A percentile compares a stretch with the other conserved stretches of the same genome.
Evolutionary conservation across 2,329 filamentous ascomycete species (phyloP).

Genomic region (Sporothrix pallida): DNA sequence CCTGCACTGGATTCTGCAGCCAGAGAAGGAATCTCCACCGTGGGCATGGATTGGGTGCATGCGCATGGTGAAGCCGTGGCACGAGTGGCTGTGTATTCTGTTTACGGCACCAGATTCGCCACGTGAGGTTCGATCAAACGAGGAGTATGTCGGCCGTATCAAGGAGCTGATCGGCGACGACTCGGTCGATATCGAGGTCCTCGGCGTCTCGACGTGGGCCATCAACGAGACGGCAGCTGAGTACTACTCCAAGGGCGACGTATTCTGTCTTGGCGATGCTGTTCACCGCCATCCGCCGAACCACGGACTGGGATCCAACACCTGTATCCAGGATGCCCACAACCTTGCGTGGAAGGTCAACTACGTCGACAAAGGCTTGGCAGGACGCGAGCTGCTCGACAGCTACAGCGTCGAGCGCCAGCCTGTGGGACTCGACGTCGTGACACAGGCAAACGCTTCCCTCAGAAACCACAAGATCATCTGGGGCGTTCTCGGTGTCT

Average conservation of each 20-base stretch:
- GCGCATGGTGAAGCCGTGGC: slow-evolving; percentile 6
- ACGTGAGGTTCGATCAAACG: background rate
- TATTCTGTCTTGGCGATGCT: background rate
- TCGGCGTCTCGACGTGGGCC: background rate
- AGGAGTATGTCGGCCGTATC: background rate
- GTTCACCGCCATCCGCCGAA: slow-evolving; percentile 9
- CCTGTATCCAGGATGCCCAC: background rate
- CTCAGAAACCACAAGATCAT: background rate
- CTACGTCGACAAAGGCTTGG: slow-evolving; percentile 4
- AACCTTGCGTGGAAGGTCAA: background rate
- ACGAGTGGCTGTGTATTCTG: background rate
- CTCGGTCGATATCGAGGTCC: background rate
- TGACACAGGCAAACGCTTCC: background rate
- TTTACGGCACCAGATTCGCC: background rate
- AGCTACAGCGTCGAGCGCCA: slow-evolving; percentile 6
- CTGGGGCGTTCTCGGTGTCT: background rate
- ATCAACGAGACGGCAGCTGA: background rate
- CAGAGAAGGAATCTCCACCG: background rate
- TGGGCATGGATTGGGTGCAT: slow-evolving; percentile 3
- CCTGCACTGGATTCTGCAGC: background rate
- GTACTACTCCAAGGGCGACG: background rate
- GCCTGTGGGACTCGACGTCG: background rate
- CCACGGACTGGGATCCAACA: background rate
- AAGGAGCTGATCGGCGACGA: background rate
- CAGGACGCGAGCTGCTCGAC: slow-evolving; percentile 6